phyloP scores from a whole-genome alignment of 768 basidiomycete genomes.

The Rossbeevera mucosa region DNA sequence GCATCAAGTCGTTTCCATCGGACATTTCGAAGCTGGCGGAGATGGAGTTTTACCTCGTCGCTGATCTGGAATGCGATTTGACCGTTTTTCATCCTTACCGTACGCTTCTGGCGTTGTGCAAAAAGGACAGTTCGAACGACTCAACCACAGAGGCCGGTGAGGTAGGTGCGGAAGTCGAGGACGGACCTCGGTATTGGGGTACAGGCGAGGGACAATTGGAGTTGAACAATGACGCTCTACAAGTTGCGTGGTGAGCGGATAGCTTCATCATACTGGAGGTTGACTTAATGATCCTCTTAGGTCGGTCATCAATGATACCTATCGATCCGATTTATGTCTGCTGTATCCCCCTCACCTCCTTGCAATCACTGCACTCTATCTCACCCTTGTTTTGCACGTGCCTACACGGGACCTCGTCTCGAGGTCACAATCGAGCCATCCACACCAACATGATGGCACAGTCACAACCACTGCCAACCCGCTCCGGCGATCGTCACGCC shows the following conservation, averaged over 20 bases:
- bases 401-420: conserved; percentile 47
- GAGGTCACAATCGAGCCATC: conserved; percentile 27
- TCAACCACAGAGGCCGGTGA: conserved; percentile 52
- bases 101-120: conserved; percentile 74
- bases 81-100: conserved; percentile 94
- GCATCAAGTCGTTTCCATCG: conserved; percentile 72
- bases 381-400: conserved; percentile 73
- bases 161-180: conserved; percentile 51
- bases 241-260: conserved; percentile 78
- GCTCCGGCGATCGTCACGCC: conserved; percentile 55
- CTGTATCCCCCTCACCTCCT: conserved; percentile 93
- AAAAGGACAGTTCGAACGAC: conserved; percentile 43
- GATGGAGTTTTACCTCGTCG: conserved; percentile 98
- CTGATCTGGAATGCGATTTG: conserved; percentile 93
- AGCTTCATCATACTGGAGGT: not conserved
- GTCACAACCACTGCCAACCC: conserved; percentile 25
- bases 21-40: conserved; percentile 93
- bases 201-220: conserved; percentile 76
- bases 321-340: conserved; percentile 89
- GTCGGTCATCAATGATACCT: conserved; percentile 97
- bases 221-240: conserved; percentile 69
- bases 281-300: conserved; percentile 42
- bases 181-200: conserved; percentile 69
- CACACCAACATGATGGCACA: not conserved
- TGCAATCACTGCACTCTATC: conserved; percentile 86